These are phyloP conservation scores for Calonectria hongkongensis DNA, from an alignment of 2,329 filamentous ascomycete genomes.

Conservation along the genomic window DNA sequence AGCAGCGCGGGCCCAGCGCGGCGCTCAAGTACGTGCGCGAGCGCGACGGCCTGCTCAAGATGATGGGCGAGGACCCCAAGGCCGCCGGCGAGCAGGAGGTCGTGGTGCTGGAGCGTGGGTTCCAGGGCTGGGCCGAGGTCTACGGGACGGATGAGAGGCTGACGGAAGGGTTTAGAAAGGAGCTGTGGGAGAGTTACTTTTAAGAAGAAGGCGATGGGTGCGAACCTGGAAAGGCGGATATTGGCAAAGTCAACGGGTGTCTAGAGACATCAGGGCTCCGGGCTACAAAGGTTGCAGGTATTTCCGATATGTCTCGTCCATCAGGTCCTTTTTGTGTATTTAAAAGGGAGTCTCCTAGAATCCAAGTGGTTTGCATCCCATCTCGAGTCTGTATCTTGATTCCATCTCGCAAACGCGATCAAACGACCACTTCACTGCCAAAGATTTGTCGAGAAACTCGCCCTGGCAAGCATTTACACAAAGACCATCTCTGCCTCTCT, in stretches of 20 bases:
- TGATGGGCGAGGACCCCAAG: conserved; percentile 55
- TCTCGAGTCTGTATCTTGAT: background rate
- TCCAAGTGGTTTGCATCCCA: background rate
- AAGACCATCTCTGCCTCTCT: background rate
- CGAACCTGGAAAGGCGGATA: background rate
- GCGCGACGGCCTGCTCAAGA: conserved; percentile 70
- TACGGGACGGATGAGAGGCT: conserved; percentile 86
- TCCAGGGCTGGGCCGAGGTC: conserved; percentile 90
- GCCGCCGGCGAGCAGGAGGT: conserved; percentile 78
- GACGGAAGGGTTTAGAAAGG: conserved; percentile 89
- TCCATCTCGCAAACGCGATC: background rate
- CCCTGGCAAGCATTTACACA: background rate
- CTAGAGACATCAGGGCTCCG: background rate
- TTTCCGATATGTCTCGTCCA: background rate
- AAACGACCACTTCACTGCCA: background rate
- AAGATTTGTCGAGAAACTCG: too few species aligned
- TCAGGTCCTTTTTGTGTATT: background rate
- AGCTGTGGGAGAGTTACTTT: conserved; percentile 83
- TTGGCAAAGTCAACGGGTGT: background rate
- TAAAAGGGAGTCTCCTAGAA: background rate
- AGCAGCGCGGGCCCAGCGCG: conserved; percentile 90
- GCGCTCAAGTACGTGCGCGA: conserved; percentile 87
- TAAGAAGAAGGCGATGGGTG: background rate
- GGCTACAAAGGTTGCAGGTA: background rate
- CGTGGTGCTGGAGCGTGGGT: conserved; percentile 88